Percentiles rank a stretch among this genome's conserved stretches.
Conservation (phyloP, 2,329 filamentous ascomycete species). For the Sporothrix euskadiensis region DNA sequence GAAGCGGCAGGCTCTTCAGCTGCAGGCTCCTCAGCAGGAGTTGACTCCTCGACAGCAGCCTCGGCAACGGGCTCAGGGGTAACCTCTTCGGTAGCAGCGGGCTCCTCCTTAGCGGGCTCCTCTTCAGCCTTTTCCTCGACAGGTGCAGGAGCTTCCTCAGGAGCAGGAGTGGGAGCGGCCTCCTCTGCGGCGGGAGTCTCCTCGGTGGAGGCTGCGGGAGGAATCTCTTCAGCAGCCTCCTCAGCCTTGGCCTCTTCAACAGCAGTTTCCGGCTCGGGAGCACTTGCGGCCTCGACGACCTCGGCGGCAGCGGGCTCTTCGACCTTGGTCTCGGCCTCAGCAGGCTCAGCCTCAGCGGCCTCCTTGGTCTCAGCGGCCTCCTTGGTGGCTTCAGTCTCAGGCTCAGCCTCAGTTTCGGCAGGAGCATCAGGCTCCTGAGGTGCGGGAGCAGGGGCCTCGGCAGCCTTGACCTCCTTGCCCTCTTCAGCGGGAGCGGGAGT, state of each 20-base stretch:
- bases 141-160: background rate
- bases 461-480: conserved; percentile 5
- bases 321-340: background rate
- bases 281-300: background rate
- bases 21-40: background rate
- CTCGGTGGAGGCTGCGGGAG: background rate
- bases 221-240: background rate
- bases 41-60: background rate
- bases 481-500: conserved; percentile 3
- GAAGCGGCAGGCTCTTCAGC: background rate
- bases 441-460: background rate
- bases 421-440: background rate
- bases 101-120: background rate
- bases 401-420: background rate
- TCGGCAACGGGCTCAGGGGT: background rate
- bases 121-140: background rate
- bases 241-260: background rate
- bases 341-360: conserved; percentile 13
- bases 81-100: background rate
- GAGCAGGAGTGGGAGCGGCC: background rate
- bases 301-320: conserved; percentile 16
- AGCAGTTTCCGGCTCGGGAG: background rate
- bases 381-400: background rate
- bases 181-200: background rate
- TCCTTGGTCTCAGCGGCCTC: conserved; percentile 5